phyloP scores from a whole-genome alignment of 1,284 basidiomycete genomes.

The Waitea zeae region DNA sequence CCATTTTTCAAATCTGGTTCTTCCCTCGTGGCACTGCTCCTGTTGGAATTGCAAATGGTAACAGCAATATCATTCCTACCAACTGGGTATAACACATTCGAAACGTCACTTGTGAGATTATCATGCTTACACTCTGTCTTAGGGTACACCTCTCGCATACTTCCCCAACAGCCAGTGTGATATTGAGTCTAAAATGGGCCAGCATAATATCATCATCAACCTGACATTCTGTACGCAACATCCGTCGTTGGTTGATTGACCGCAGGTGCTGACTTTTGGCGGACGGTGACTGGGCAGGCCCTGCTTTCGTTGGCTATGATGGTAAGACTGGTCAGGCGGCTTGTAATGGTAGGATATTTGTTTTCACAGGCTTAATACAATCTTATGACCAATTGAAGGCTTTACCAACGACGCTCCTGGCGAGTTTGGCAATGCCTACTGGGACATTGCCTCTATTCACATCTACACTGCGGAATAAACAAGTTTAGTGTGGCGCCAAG shows the following conservation, averaged over 20 bases:
- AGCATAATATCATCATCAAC: slow-evolving; percentile 13
- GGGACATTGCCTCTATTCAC: slow-evolving; percentile 28
- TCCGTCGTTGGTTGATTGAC: background rate
- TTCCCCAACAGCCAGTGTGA: slow-evolving; percentile 13
- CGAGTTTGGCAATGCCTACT: slow-evolving; percentile 31
- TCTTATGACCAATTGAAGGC: slow-evolving; percentile 10
- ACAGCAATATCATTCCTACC: no score
- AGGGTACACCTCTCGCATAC: slow-evolving; percentile 11
- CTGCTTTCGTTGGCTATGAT: slow-evolving; percentile 12
- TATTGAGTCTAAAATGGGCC: slow-evolving; percentile 8
- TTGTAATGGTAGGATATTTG: slow-evolving; percentile 13
- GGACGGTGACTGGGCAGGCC: slow-evolving; percentile 25
- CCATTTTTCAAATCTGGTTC: background rate
- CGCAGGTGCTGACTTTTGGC: slow-evolving; percentile 3
- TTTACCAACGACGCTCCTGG: slow-evolving; percentile 25
- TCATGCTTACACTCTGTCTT: no score
- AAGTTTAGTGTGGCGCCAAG: no score
- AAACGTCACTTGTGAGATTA: background rate
- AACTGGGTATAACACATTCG: background rate
- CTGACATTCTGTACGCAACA: slow-evolving; percentile 14
- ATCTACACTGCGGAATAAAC: no score
- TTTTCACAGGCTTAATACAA: slow-evolving; percentile 4
- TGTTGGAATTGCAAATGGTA: no score
- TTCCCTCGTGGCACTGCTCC: background rate
- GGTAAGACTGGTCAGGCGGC: slow-evolving; percentile 17